Evolutionary conservation across 768 basidiomycete genomes (phyloP).

Genomic region (Termitomyces sp.): DNA sequence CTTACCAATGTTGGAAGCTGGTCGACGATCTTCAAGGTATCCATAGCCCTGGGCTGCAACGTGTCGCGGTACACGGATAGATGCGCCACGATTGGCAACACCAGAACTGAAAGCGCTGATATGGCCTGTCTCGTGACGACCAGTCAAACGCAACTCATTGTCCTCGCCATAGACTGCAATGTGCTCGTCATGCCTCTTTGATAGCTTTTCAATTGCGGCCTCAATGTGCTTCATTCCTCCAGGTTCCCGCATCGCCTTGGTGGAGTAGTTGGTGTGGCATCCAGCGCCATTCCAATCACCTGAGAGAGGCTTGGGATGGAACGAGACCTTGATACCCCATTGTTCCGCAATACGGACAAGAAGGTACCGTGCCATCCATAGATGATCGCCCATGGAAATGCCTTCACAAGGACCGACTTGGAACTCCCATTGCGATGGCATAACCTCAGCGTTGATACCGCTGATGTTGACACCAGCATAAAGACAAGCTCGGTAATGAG

Average conservation of each 20-base stretch:
- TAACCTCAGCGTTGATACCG: slow-evolving; percentile 99
- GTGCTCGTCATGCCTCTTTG: slow-evolving; percentile 88
- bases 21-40: slow-evolving; percentile 94
- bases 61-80: slow-evolving; percentile 92
- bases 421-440: slow-evolving; percentile 99
- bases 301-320: slow-evolving; percentile 97
- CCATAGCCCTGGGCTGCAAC: slow-evolving; percentile 91
- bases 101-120: slow-evolving; percentile 89
- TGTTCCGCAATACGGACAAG: slow-evolving; percentile 95
- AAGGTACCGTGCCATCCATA: slow-evolving; percentile 98
- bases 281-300: slow-evolving; percentile 99
- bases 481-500: slow-evolving; percentile 96
- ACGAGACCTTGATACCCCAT: slow-evolving; percentile 95
- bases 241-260: slow-evolving; percentile 88
- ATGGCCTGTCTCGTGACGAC: slow-evolving; percentile 96
- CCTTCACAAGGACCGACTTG: slow-evolving; percentile 98
- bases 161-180: slow-evolving; percentile 98
- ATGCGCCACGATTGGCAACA: slow-evolving; percentile 96
- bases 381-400: slow-evolving; percentile 98
- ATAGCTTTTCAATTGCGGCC: slow-evolving; percentile 88
- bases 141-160: slow-evolving; percentile 94
- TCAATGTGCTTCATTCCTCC: slow-evolving; percentile 93
- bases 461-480: slow-evolving; percentile 96
- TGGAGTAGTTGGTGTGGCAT: slow-evolving; percentile 97
- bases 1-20: slow-evolving; percentile 95